These are phyloP conservation scores for Trametopsis cervina DNA, from an alignment of 768 basidiomycete genomes.

Conservation along the genomic window DNA sequence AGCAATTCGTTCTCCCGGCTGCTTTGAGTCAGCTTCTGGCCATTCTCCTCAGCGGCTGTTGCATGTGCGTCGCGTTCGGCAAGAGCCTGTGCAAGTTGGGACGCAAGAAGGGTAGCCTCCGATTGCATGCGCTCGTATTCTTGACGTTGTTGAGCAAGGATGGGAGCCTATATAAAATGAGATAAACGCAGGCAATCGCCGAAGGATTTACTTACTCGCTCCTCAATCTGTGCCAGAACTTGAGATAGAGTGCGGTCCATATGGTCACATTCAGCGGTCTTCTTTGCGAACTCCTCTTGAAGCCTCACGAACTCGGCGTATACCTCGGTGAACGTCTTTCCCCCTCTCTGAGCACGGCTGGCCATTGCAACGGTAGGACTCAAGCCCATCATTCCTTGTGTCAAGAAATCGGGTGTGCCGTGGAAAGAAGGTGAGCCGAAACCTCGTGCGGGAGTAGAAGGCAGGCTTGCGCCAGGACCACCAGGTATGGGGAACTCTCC, in stretches of 20 bases:
- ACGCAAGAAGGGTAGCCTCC: slow-evolving; percentile 74
- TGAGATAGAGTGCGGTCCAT: slow-evolving; percentile 77
- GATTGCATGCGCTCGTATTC: slow-evolving; percentile 83
- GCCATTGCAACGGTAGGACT: slow-evolving; percentile 89
- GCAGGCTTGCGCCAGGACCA: slow-evolving; percentile 15
- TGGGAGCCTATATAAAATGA: slow-evolving; percentile 60
- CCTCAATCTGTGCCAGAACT: slow-evolving; percentile 86
- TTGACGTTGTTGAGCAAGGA: slow-evolving; percentile 80
- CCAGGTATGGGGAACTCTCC: slow-evolving; percentile 62
- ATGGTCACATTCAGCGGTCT: slow-evolving; percentile 76
- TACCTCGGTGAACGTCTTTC: slow-evolving; percentile 90
- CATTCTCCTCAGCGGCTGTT: slow-evolving; percentile 45
- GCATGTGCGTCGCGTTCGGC: slow-evolving; percentile 66
- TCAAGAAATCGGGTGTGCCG: slow-evolving; percentile 35
- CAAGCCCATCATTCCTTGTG: slow-evolving; percentile 57
- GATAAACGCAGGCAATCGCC: not conserved
- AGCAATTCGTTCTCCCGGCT: slow-evolving; percentile 60
- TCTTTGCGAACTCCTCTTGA: slow-evolving; percentile 73
- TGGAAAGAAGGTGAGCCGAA: slow-evolving; percentile 41
- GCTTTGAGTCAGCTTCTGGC: slow-evolving; percentile 55
- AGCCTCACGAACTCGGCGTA: slow-evolving; percentile 86
- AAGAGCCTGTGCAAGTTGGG: slow-evolving; percentile 70
- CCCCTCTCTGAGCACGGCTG: slow-evolving; percentile 69
- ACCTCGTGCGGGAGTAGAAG: slow-evolving; percentile 25
- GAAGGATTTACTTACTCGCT: slow-evolving; percentile 49